Evolutionary conservation across 2,329 filamentous ascomycete species (phyloP), one percentile per base, ranked within the genome.

Genomic region (Diaporthe sp.): DNA sequence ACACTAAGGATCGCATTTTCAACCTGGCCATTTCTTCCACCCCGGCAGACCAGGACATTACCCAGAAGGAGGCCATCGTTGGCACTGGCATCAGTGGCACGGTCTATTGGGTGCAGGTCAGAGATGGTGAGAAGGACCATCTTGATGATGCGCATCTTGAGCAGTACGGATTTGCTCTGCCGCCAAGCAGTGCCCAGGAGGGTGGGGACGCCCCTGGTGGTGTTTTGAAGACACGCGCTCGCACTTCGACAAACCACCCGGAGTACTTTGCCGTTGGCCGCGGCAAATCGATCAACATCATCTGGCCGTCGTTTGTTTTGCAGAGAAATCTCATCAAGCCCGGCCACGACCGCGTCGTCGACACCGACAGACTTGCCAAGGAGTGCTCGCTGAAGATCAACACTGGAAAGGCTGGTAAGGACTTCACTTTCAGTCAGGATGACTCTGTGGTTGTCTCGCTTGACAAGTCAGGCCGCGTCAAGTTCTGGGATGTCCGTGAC

Each of bases 391-490:
- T 98, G 78, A 97, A 96, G 85, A 98, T 99, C 84, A 95, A 96
- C 79, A 98, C 96, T 77, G 97, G 96, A 79, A 99, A 99, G 87
- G 96, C 97, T 79, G 97, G 96, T 78, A 99, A 99, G 85, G 97
- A 99, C 84, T 99, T 99, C 83, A 94, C 93, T 62, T 99, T 99
- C 86, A 98, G 96, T 84, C 96, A 98, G 83, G 97, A 99, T 83
- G 97, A 99, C 84, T 94, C 94, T 2, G 93, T 96, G 55, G 95
- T 99, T 79, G 96, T 97, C 62, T 98, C 96, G 67, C 91, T 99
- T 71, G 97, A 99, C 84, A 99, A 99, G 87, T 96, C 95, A 76
- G 97, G 97, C 65, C 93, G 95, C 77, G 93, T 98, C 86, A 97
- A 98, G 85, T 98, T 99, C 88, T 99, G 97, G 97, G 97, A 99